phyloP scores from a whole-genome alignment of 371 early-diverging fungal species.

The Rhizopus arrhizus region DNA sequence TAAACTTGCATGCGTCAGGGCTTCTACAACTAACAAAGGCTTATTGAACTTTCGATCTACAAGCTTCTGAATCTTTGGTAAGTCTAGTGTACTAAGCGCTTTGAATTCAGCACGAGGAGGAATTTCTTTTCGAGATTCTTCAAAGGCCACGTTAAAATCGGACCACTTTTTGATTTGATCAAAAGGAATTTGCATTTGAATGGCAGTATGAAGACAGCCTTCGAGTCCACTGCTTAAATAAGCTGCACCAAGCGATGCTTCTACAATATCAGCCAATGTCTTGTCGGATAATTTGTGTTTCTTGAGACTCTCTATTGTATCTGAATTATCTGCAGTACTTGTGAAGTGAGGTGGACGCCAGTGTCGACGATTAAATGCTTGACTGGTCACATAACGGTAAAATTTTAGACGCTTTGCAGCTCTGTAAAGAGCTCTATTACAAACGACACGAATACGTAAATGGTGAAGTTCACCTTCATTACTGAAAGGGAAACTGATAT shows the following conservation, averaged over 20 bases:
- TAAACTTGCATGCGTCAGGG: constrained; percentile 84
- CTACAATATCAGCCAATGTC: constrained; percentile 87
- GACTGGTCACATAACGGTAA: constrained; percentile 59
- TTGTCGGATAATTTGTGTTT: constrained; percentile 73
- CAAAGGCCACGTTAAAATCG: constrained; percentile 47
- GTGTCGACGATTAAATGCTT: constrained; percentile 66
- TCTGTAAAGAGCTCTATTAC: constrained; percentile 71
- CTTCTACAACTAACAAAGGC: constrained; percentile 70
- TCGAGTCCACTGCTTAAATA: constrained; percentile 63
- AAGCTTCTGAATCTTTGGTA: constrained; percentile 47
- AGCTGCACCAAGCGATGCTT: constrained; percentile 86
- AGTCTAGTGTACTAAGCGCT: constrained; percentile 30
- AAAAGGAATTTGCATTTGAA: constrained; percentile 60
- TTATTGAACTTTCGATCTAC: constrained; percentile 76
- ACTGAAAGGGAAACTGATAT: constrained; percentile 72
- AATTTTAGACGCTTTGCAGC: constrained; percentile 62
- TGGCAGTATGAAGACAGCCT: constrained; percentile 65
- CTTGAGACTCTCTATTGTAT: constrained; percentile 33
- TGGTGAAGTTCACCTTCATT: constrained; percentile 83
- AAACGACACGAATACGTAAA: constrained; percentile 72
- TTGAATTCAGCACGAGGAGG: constrained; percentile 36
- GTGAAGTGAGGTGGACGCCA: constrained; percentile 64
- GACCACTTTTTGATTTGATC: constrained; percentile 56
- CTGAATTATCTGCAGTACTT: constrained; percentile 37
- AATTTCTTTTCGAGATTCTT: constrained; percentile 27